Evolutionary conservation across 352 stramenopile genomes (phyloP).

Genomic region (Globisporangium camurandrum): DNA sequence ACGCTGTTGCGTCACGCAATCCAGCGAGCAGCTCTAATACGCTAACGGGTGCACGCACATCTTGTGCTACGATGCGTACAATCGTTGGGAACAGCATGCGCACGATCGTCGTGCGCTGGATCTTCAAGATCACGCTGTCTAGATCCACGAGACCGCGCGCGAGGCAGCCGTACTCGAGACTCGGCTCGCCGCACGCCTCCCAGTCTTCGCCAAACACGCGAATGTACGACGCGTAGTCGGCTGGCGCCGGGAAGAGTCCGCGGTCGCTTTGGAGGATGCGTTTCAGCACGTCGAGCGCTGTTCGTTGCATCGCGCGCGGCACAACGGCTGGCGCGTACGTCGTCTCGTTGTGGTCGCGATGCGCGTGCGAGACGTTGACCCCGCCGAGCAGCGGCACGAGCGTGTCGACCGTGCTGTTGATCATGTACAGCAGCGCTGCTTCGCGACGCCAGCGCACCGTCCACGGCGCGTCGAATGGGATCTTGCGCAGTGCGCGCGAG

Average conservation of each 20-base stretch:
- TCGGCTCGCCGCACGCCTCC: conserved; percentile 42
- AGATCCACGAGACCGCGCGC: conserved; percentile 43
- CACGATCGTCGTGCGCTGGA: conserved; percentile 30
- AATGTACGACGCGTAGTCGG: conserved; percentile 44
- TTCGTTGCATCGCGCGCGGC: conserved; percentile 23
- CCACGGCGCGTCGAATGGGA: conserved; percentile 49
- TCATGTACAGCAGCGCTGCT: conserved; percentile 23
- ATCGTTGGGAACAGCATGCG: conserved; percentile 37
- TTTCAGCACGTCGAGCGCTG: conserved; percentile 29
- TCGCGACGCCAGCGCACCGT: conserved; percentile 48
- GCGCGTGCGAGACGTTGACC: conserved; percentile 52
- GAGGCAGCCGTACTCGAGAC: conserved; percentile 48
- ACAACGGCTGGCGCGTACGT: conserved; percentile 28
- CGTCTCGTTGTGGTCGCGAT: conserved; percentile 24
- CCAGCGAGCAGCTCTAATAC: conserved; percentile 27
- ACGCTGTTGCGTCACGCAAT: conserved; percentile 20
- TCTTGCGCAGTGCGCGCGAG: conserved; percentile 20
- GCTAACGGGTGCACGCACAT: conserved; percentile 34
- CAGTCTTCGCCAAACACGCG: conserved; percentile 22
- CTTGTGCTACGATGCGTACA: conserved; percentile 45
- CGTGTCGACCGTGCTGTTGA: conserved; percentile 29
- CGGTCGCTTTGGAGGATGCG: conserved; percentile 35
- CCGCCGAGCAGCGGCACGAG: conserved; percentile 45
- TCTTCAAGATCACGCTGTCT: conserved; percentile 23
- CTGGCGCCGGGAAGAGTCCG: conserved; percentile 42